Conservation (phyloP, 139 green algal species). For the Trebouxia sp. region DNA sequence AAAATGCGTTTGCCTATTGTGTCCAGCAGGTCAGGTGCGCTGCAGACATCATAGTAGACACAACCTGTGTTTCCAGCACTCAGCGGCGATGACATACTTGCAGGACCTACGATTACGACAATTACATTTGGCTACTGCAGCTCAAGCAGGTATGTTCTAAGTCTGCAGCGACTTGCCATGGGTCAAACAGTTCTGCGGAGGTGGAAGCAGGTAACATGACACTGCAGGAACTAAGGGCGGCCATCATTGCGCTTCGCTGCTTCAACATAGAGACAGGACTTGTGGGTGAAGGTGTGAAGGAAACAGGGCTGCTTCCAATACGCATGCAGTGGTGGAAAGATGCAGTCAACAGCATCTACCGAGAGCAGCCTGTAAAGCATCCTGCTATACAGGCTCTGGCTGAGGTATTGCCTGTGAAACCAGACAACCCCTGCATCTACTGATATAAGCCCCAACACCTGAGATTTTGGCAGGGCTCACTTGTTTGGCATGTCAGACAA, state of each 20-base stretch:
- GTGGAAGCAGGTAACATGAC: neutral
- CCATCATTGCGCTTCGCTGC: conserved; percentile 70
- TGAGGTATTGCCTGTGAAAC: conserved; percentile 33
- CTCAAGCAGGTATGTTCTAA: conserved; percentile 51
- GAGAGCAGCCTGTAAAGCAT: conserved; percentile 47
- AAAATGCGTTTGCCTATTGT: conserved; percentile 33
- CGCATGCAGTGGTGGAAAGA: conserved; percentile 87
- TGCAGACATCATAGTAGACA: neutral
- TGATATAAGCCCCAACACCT: no score
- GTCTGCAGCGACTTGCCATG: neutral
- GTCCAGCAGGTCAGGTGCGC: conserved; percentile 32
- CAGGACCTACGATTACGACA: conserved; percentile 65
- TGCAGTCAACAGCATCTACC: conserved; percentile 60
- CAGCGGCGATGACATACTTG: neutral
- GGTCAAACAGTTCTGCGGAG: neutral
- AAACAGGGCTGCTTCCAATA: conserved; percentile 50
- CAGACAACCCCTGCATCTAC: no score
- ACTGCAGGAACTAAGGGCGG: conserved; percentile 58
- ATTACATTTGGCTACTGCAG: conserved; percentile 71
- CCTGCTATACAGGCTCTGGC: conserved; percentile 61
- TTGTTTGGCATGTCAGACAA: no score
- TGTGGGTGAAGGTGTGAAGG: conserved; percentile 56
- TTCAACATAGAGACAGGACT: conserved; percentile 77
- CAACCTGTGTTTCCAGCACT: neutral
- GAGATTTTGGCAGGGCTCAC: no score